Conservation (phyloP, 768 basidiomycete species). For the Mycena latifolia region DNA sequence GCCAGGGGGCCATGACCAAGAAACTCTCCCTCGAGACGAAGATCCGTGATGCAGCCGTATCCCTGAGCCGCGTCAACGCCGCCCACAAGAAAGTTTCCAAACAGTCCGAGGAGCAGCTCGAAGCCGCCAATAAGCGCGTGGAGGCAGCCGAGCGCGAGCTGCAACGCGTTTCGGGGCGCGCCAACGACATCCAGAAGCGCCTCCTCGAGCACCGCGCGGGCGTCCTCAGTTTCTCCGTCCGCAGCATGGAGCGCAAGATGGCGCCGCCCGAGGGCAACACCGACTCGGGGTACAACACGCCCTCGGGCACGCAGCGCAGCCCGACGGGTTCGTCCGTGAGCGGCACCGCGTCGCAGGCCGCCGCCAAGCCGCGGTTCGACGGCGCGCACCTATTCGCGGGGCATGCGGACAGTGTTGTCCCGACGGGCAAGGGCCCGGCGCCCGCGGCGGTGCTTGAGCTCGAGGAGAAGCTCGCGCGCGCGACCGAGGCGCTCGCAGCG, state of each 20-base stretch:
- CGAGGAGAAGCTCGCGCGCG: conserved; percentile 75
- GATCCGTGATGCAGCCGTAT: conserved; percentile 88
- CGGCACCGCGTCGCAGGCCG: conserved; percentile 55
- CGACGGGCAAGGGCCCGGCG: conserved; percentile 57
- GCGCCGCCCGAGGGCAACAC: conserved; percentile 45
- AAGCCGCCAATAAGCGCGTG: conserved; percentile 79
- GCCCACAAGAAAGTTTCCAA: conserved; percentile 70
- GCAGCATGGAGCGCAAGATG: conserved; percentile 72
- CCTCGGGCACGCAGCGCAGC: conserved; percentile 64
- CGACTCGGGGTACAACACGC: conserved; percentile 68
- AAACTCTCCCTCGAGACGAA: conserved; percentile 87
- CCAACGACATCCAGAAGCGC: conserved; percentile 69
- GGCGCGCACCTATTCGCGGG: conserved; percentile 90
- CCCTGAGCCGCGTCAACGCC: conserved; percentile 76
- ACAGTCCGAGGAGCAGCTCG: conserved; percentile 78
- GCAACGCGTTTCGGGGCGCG: conserved; percentile 73
- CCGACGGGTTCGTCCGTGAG: conserved; percentile 58
- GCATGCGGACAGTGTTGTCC: conserved; percentile 76
- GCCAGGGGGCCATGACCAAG: conserved; percentile 74
- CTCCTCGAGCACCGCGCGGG: conserved; percentile 88
- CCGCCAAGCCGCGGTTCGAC: conserved; percentile 66
- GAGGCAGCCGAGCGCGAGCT: conserved; percentile 79
- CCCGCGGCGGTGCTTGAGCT: conserved; percentile 62
- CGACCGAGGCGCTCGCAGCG: conserved; percentile 66
- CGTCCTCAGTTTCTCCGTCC: conserved; percentile 80